These are phyloP conservation scores for Tuctoria greenei DNA, from an alignment of 176 grass and related monocot genomes.

Conservation along the genomic window DNA sequence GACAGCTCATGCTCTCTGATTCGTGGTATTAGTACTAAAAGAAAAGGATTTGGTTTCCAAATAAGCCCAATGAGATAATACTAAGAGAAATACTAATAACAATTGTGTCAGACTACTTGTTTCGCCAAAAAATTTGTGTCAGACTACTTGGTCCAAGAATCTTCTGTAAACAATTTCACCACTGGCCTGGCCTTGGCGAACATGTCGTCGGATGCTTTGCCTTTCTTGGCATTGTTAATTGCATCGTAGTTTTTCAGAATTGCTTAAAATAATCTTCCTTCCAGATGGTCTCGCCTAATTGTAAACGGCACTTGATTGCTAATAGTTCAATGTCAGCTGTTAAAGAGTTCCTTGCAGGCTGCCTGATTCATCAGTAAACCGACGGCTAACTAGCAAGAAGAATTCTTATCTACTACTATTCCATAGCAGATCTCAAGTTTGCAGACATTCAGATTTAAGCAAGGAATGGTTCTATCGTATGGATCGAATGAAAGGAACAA, in stretches of 20 bases:
- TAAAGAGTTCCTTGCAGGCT: background rate
- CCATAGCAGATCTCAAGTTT: background rate
- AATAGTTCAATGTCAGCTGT: background rate
- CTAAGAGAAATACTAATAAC: background rate
- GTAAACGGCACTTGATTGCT: background rate
- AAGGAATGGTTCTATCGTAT: background rate
- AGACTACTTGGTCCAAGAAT: background rate
- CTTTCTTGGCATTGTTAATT: background rate
- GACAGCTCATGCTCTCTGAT: no score
- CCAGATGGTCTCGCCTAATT: background rate
- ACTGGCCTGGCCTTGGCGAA: background rate
- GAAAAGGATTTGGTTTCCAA: no score
- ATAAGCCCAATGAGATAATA: background rate
- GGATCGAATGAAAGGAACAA: background rate
- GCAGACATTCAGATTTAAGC: background rate
- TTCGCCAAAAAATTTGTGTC: no score
- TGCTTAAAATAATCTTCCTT: conserved; percentile 8
- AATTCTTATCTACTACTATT: background rate
- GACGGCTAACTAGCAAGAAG: background rate
- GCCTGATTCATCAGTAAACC: background rate
- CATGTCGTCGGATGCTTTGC: background rate
- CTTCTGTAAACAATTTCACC: conserved; percentile 6
- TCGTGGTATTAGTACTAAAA: no score
- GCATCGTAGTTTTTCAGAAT: conserved; percentile 17
- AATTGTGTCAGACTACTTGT: no score